A percentile compares a stretch with the other conserved stretches of the same genome.
Conservation (phyloP, 2,329 filamentous ascomycete species). For the Metarhizium humberi region DNA sequence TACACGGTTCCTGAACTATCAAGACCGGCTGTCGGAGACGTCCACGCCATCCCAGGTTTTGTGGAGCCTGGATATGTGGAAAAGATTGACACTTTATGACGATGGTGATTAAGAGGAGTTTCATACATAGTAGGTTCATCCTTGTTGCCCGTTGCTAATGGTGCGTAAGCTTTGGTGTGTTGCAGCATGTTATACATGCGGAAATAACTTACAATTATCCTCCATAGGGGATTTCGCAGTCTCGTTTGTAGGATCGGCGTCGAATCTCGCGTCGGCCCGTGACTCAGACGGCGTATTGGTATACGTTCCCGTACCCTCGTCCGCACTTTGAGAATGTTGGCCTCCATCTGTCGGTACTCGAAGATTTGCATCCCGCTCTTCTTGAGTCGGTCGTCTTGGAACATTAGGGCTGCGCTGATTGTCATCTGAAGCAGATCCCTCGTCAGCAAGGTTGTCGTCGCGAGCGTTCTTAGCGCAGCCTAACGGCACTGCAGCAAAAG, state of each 20-base stretch:
- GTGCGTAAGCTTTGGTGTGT: not conserved
- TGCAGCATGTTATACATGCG: not conserved
- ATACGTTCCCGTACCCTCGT: not conserved
- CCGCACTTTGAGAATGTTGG: not conserved
- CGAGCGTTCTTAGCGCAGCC: slow-evolving; percentile 37
- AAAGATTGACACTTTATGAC: slow-evolving; percentile 1
- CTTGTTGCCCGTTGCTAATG: slow-evolving; percentile 4
- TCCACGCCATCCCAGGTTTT: slow-evolving; percentile 3
- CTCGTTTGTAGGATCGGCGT: not conserved
- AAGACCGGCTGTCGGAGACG: not conserved
- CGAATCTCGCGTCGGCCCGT: slow-evolving; percentile 4
- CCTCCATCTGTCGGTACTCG: not conserved
- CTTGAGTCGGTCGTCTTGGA: slow-evolving; percentile 14
- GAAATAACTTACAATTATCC: not conserved
- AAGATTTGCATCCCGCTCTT: not conserved
- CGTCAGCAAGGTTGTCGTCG: slow-evolving; percentile 21
- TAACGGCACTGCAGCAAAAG: slow-evolving; percentile 39
- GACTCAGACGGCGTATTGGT: slow-evolving; percentile 1
- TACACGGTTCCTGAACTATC: slow-evolving; percentile 6
- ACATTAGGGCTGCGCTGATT: slow-evolving; percentile 20
- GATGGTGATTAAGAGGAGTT: not conserved
- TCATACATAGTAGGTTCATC: slow-evolving; percentile 40
- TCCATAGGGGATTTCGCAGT: not conserved
- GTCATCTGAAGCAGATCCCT: slow-evolving; percentile 13
- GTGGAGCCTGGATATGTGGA: slow-evolving; percentile 8